These are phyloP conservation scores for Backusella sp. DNA, from an alignment of 192 early-diverging fungal genomes.

Conservation along the genomic window DNA sequence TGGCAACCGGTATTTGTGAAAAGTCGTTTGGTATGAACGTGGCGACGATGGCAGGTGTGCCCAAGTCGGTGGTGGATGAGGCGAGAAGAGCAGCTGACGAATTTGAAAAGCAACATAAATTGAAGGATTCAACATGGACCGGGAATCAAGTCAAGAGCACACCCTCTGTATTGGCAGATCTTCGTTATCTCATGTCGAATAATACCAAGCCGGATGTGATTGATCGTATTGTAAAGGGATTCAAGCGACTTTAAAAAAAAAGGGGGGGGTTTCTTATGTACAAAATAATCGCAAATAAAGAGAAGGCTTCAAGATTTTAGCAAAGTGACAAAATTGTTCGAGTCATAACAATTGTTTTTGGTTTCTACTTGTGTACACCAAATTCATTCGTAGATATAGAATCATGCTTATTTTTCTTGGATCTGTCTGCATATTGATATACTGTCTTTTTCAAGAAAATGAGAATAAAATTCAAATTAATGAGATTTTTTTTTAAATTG, in stretches of 20 bases:
- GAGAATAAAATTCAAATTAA: too few relatives aligned
- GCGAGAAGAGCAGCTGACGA: conserved; percentile 70
- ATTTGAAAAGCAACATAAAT: conserved; percentile 57
- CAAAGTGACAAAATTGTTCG: too few relatives aligned
- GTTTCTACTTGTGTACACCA: too few relatives aligned
- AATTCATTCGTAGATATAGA: too few relatives aligned
- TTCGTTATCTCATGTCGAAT: neutral
- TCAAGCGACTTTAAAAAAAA: neutral
- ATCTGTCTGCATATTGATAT: too few relatives aligned
- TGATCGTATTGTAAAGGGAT: neutral
- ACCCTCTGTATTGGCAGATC: conserved; percentile 1
- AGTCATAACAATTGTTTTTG: too few relatives aligned
- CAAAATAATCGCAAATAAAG: neutral
- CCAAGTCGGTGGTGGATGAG: conserved; percentile 61
- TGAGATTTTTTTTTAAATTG: too few relatives aligned
- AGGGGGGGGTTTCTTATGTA: too few relatives aligned
- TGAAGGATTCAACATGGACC: conserved; percentile 2
- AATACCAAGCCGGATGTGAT: neutral
- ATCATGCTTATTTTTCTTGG: too few relatives aligned
- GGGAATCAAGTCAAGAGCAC: neutral
- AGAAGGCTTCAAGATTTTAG: too few relatives aligned
- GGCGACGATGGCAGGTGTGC: conserved; percentile 94
- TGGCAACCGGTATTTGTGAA: conserved; percentile 80
- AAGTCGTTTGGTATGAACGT: conserved; percentile 99
- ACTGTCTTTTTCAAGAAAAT: too few relatives aligned